These are phyloP conservation scores for Paramyrothecium roridum DNA, from an alignment of 2,329 filamentous ascomycete genomes.

Conservation along the genomic window DNA sequence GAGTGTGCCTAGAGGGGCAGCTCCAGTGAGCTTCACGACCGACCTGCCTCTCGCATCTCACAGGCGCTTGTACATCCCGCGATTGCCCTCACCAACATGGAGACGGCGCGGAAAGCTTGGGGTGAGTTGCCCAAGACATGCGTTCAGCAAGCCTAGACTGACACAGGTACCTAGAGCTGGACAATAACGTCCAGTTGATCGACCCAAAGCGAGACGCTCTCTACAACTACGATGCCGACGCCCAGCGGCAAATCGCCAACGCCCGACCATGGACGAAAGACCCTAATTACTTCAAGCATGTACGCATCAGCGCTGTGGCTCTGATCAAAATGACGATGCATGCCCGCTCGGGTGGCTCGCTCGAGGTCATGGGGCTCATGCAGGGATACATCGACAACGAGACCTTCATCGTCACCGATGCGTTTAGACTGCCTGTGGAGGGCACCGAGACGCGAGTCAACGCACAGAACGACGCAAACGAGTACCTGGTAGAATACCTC, in stretches of 20 bases:
- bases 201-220: conserved; percentile 87
- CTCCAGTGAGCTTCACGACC: not conserved
- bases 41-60: not conserved
- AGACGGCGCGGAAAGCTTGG: conserved; percentile 22
- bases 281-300: conserved; percentile 85
- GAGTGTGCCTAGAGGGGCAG: not conserved
- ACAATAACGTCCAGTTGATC: conserved; percentile 80
- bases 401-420: conserved; percentile 88
- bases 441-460: conserved; percentile 99
- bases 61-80: not conserved
- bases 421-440: conserved; percentile 90
- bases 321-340: conserved; percentile 99
- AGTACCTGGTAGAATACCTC: conserved; percentile 91
- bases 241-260: conserved; percentile 63
- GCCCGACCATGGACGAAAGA: conserved; percentile 74
- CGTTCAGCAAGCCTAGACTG: conserved; percentile 1
- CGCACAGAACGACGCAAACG: conserved; percentile 91
- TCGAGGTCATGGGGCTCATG: conserved; percentile 99
- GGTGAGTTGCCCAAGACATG: conserved; percentile 10
- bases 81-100: conserved; percentile 13
- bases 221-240: conserved; percentile 72
- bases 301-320: conserved; percentile 90
- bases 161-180: conserved; percentile 62
- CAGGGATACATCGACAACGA: conserved; percentile 86
- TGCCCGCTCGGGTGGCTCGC: conserved; percentile 84